A percentile compares a stretch with the other conserved stretches of the same genome.
These are phyloP conservation scores for Rhodotorula sp. DNA, from an alignment of 1,284 basidiomycete species.

Conservation along the genomic window DNA sequence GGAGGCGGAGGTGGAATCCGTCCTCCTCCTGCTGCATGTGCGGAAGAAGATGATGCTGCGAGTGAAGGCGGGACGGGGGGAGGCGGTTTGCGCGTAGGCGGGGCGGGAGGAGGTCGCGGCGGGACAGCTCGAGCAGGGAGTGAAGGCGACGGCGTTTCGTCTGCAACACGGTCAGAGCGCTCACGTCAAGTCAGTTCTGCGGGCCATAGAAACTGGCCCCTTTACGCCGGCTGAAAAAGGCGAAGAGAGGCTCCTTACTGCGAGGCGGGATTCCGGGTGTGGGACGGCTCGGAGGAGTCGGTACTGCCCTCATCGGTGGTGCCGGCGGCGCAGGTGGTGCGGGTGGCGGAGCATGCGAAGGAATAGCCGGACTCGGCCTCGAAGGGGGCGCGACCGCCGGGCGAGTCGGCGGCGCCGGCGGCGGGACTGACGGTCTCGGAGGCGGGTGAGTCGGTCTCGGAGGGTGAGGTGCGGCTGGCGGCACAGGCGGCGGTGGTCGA, in stretches of 20 bases:
- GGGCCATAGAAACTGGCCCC: neutral
- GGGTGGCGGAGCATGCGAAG: conserved; percentile 5
- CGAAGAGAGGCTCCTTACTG: neutral
- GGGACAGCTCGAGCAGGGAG: neutral
- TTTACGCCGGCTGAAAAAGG: neutral
- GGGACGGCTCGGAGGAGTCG: neutral
- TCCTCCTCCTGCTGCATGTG: too few species aligned
- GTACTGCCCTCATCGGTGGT: neutral
- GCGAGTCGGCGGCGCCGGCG: conserved; percentile 1
- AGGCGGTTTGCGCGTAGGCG: conserved; percentile 1
- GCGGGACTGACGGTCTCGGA: conserved; percentile 13
- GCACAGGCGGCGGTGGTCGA: neutral
- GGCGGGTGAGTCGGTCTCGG: neutral
- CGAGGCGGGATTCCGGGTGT: neutral
- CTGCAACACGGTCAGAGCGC: too few species aligned
- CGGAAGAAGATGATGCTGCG: neutral
- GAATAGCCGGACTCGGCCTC: neutral
- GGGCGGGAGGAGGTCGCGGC: neutral
- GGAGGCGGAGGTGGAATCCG: neutral
- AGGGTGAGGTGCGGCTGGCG: neutral
- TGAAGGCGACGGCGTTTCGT: neutral
- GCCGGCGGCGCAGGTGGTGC: conserved; percentile 12
- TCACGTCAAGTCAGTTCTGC: too few species aligned
- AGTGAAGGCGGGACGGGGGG: conserved; percentile 1
- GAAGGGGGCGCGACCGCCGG: neutral